A percentile compares a stretch with the other conserved stretches of the same genome.
Conservation (phyloP, 305 asterid genomes). For the Withania somnifera region DNA sequence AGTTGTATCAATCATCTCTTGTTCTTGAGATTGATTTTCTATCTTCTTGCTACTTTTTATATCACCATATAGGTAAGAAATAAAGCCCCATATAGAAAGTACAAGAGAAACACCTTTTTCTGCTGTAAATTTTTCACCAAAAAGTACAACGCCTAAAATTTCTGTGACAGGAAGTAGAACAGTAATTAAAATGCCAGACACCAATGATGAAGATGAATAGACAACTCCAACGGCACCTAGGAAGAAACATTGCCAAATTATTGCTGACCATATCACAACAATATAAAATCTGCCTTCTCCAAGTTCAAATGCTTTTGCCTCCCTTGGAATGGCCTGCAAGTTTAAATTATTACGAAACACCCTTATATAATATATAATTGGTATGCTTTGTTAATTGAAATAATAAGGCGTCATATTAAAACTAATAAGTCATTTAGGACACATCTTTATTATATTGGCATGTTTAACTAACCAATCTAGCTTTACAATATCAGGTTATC, state of each 20-base stretch:
- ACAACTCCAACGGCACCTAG: slow-evolving; percentile 3
- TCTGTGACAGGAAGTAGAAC: not conserved
- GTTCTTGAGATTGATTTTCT: not conserved
- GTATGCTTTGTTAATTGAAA: not conserved
- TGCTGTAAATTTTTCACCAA: not conserved
- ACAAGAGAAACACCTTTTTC: slow-evolving; percentile 1
- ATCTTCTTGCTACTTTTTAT: not conserved
- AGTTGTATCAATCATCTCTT: not conserved
- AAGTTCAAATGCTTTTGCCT: slow-evolving; percentile 2
- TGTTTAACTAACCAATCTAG: not conserved
- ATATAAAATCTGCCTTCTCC: slow-evolving; percentile 1
- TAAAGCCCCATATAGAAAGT: slow-evolving; percentile 1
- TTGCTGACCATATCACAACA: not conserved
- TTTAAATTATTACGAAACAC: not conserved
- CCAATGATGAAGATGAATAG: not conserved
- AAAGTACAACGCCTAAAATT: not conserved
- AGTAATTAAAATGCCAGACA: not conserved
- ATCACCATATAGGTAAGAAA: slow-evolving; percentile 4
- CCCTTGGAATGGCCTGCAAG: slow-evolving; percentile 3
- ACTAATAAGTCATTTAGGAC: not conserved
- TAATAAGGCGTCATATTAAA: not conserved
- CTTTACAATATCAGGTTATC: not conserved
- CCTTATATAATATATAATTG: not conserved
- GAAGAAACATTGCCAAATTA: slow-evolving; percentile 2
- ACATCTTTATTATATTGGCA: not conserved